Evolutionary conservation across 192 early-diverging fungal genomes (phyloP).

Genomic region (Backusella westeae): DNA sequence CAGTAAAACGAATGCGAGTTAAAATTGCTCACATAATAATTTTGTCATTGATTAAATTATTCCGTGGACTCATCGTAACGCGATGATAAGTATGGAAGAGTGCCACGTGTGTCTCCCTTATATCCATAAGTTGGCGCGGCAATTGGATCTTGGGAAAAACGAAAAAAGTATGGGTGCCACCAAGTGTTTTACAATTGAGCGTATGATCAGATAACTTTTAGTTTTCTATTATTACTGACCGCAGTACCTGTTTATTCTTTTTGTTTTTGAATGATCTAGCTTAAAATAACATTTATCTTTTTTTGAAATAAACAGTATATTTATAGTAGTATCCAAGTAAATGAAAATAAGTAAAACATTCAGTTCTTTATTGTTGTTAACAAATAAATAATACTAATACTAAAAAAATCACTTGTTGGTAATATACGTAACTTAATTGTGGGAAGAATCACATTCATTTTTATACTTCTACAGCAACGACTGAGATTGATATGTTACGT

Average conservation of each 20-base stretch:
- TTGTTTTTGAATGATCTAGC: not conserved
- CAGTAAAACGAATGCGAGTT: not conserved
- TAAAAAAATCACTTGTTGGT: not conserved
- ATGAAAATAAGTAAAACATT: not conserved
- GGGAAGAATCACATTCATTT: not conserved
- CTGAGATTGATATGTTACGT: too few relatives aligned
- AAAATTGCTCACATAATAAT: not conserved
- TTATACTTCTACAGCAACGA: too few relatives aligned
- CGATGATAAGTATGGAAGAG: constrained; percentile 4
- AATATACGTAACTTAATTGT: not conserved
- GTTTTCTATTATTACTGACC: not conserved
- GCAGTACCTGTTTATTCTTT: not conserved
- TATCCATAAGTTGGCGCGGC: not conserved
- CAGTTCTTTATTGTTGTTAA: not conserved
- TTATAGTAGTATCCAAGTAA: not conserved
- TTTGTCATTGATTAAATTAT: not conserved
- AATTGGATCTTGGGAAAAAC: constrained; percentile 1
- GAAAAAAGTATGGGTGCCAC: not conserved
- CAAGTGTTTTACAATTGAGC: not conserved
- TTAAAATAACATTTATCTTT: not conserved
- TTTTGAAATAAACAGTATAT: not conserved
- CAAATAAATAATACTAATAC: too few relatives aligned
- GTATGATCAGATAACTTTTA: not conserved
- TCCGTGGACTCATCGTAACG: not conserved
- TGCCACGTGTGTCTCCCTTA: constrained; percentile 2